Conservation (phyloP, 2,329 filamentous ascomycete species). For the Knoxdaviesia capensis region DNA sequence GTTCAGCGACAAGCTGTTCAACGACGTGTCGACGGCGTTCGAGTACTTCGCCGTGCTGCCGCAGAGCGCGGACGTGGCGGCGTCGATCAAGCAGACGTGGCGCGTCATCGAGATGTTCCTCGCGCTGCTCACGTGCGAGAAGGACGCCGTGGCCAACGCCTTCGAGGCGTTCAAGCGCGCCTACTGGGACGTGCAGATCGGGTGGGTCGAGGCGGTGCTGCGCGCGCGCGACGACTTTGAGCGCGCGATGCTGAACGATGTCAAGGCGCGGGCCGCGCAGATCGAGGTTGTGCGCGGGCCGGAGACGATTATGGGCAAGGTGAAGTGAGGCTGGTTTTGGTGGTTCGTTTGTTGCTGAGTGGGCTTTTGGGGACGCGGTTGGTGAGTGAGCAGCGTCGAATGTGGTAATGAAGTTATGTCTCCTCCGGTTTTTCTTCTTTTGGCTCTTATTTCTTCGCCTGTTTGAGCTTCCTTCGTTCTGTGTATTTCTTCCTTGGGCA, state of each 20-base stretch:
- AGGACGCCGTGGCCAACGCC: constrained; percentile 49
- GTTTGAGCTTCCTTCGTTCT: not conserved
- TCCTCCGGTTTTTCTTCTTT: not conserved
- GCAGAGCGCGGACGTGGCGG: constrained; percentile 41
- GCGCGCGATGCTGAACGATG: constrained; percentile 64
- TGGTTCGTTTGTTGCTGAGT: not conserved
- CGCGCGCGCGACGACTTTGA: constrained; percentile 85
- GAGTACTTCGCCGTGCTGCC: constrained; percentile 63
- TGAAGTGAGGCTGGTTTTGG: constrained; percentile 34
- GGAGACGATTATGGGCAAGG: constrained; percentile 89
- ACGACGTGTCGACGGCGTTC: constrained; percentile 80
- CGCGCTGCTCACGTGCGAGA: constrained; percentile 58
- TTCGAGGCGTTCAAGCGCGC: constrained; percentile 68
- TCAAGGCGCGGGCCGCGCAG: constrained; percentile 78
- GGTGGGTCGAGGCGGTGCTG: constrained; percentile 87
- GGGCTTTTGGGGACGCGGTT: not conserved
- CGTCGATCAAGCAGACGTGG: constrained; percentile 78
- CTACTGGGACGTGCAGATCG: constrained; percentile 89
- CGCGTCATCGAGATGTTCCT: constrained; percentile 73
- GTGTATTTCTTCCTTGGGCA: no score
- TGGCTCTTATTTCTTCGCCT: not conserved
- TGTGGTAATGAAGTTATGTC: not conserved
- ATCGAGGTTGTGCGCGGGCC: constrained; percentile 59
- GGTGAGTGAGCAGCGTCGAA: not conserved
- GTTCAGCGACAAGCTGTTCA: constrained; percentile 82